A percentile compares a stretch with the other conserved stretches of the same genome.
Evolutionary conservation across 2,329 filamentous ascomycete species (phyloP).

Genomic region (Hypocreales sp.): DNA sequence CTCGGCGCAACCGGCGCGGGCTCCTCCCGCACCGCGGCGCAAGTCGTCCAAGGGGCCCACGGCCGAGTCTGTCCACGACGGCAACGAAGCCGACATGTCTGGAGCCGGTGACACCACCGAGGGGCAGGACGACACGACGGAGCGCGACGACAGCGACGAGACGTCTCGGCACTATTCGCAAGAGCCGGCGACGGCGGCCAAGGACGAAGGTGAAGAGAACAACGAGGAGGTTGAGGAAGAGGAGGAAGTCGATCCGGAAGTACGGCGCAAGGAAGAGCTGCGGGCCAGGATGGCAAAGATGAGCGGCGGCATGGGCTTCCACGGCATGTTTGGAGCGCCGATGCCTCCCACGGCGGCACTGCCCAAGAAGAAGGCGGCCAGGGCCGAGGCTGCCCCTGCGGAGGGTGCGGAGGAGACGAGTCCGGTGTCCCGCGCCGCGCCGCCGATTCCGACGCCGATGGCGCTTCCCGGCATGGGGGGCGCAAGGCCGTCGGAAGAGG

Average conservation of each 20-base stretch:
- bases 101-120: conserved; percentile 49
- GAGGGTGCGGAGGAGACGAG: conserved; percentile 27
- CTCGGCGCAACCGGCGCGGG: conserved; percentile 15
- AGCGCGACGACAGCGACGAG: conserved; percentile 62
- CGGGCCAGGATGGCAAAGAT: conserved; percentile 96
- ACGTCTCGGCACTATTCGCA: conserved; percentile 22
- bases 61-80: conserved; percentile 34
- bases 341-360: conserved; percentile 43
- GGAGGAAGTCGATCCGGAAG: conserved; percentile 77
- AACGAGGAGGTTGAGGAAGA: conserved; percentile 43
- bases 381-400: conserved; percentile 25
- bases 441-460: conserved; percentile 45
- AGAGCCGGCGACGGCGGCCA: conserved; percentile 21
- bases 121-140: conserved; percentile 44
- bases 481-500: conserved; percentile 29
- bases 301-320: conserved; percentile 95
- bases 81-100: conserved; percentile 50
- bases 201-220: conserved; percentile 58
- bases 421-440: conserved; percentile 25
- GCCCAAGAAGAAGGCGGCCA: conserved; percentile 33
- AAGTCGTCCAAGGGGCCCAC: conserved; percentile 32
- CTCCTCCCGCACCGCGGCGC: conserved; percentile 30
- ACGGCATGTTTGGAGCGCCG: conserved; percentile 74
- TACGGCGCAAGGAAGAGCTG: conserved; percentile 71
- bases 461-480: conserved; percentile 59